These are phyloP conservation scores for Porodaedalea pini DNA, from an alignment of 1,284 basidiomycete species.

Conservation along the genomic window DNA sequence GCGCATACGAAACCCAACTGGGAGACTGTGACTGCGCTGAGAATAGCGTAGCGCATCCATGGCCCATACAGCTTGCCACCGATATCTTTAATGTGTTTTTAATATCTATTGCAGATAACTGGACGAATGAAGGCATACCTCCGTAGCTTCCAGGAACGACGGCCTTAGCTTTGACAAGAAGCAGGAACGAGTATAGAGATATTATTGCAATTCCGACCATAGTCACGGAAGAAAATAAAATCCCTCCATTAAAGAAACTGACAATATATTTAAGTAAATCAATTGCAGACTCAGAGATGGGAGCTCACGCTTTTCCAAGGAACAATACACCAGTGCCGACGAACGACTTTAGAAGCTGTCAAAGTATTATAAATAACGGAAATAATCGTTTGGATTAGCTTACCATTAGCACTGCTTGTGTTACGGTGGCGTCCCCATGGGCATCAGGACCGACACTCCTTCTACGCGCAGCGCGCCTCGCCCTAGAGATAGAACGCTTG, in stretches of 20 bases:
- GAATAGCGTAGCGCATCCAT: constrained; percentile 89
- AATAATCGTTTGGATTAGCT: constrained; percentile 23
- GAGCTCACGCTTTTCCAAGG: constrained; percentile 65
- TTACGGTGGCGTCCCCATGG: constrained; percentile 81
- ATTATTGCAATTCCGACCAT: constrained; percentile 83
- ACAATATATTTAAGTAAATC: neutral
- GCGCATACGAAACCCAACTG: constrained; percentile 89
- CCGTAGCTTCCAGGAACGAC: constrained; percentile 92
- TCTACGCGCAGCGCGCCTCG: constrained; percentile 46
- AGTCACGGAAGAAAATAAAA: constrained; percentile 84
- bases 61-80: constrained; percentile 90
- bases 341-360: constrained; percentile 87
- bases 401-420: constrained; percentile 90
- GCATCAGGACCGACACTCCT: constrained; percentile 44
- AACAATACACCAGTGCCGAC: constrained; percentile 96
- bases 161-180: constrained; percentile 87
- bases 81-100: constrained; percentile 60
- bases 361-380: constrained; percentile 2
- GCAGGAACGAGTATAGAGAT: constrained; percentile 91
- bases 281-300: neutral
- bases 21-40: constrained; percentile 85
- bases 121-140: constrained; percentile 46
- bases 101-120: neutral
- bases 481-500: constrained; percentile 42
- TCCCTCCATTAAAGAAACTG: constrained; percentile 93